These are phyloP conservation scores for Ophiostoma perfectum DNA, from an alignment of 2,329 filamentous ascomycete species.

Conservation along the genomic window DNA sequence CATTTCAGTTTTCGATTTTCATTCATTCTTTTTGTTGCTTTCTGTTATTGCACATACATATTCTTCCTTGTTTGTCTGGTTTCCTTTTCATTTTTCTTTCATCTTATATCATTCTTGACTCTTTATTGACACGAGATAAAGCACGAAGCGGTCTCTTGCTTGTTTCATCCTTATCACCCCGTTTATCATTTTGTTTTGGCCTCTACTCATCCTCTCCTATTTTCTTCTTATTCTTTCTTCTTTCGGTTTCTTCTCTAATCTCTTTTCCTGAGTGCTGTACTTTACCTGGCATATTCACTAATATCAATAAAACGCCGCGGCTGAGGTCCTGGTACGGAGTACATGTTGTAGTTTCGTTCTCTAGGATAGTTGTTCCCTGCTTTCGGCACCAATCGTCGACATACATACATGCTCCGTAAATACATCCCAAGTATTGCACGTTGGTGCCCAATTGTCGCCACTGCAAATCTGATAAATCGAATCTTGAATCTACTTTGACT, in stretches of 20 bases:
- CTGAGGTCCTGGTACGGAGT: neutral
- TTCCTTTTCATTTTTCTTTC: neutral
- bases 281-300: neutral
- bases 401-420: neutral
- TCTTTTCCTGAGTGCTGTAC: neutral
- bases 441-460: neutral
- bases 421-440: neutral
- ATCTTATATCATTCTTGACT: neutral
- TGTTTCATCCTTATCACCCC: neutral
- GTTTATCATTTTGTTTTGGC: too few relatives aligned
- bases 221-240: neutral
- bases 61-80: neutral
- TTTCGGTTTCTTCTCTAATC: neutral
- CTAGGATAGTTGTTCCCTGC: neutral
- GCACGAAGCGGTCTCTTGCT: neutral
- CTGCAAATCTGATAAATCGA: slow-evolving; percentile 5
- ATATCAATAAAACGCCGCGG: slow-evolving; percentile 4
- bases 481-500: slow-evolving; percentile 2
- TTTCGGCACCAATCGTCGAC: neutral
- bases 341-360: neutral
- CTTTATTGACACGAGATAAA: too few relatives aligned
- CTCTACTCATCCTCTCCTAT: too few relatives aligned
- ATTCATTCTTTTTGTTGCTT: neutral
- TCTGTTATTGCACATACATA: neutral
- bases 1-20: neutral